These are phyloP conservation scores for Geum urbanum DNA, from an alignment of 306 rosid species.

Conservation along the genomic window DNA sequence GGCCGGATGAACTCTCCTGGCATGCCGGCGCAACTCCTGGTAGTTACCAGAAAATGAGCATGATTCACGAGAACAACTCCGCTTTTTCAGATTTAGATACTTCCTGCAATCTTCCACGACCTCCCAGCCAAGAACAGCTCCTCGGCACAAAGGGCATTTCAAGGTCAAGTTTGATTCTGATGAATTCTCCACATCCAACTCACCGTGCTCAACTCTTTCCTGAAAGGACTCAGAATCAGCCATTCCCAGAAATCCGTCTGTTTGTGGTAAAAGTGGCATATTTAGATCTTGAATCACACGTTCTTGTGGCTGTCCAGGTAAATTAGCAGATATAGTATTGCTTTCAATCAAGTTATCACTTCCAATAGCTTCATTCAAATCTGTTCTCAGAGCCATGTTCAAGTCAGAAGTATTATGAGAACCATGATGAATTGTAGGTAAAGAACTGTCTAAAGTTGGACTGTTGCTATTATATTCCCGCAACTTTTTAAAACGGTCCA, in stretches of 20 bases:
- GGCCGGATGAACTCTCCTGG: conserved; percentile 81
- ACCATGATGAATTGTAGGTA: conserved; percentile 50
- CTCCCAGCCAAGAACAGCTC: conserved; percentile 73
- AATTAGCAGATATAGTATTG: conserved; percentile 59
- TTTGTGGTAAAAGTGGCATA: conserved; percentile 53
- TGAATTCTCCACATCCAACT: conserved; percentile 52
- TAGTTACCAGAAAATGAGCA: conserved; percentile 83
- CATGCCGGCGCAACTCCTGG: conserved; percentile 84
- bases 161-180: conserved; percentile 55
- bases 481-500: conserved; percentile 89
- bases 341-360: conserved; percentile 58
- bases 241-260: conserved; percentile 55
- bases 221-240: conserved; percentile 69
- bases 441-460: conserved; percentile 63
- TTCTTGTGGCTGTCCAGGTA: conserved; percentile 56
- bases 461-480: conserved; percentile 52
- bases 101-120: conserved; percentile 80
- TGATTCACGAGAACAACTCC: conserved; percentile 84
- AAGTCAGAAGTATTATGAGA: conserved; percentile 59
- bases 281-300: conserved; percentile 58
- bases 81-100: conserved; percentile 76
- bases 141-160: conserved; percentile 86
- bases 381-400: conserved; percentile 47
- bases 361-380: conserved; percentile 61
- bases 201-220: conserved; percentile 63